phyloP scores from a whole-genome alignment of 495 filamentous ascomycete species.

The Penicillium argentinense region DNA sequence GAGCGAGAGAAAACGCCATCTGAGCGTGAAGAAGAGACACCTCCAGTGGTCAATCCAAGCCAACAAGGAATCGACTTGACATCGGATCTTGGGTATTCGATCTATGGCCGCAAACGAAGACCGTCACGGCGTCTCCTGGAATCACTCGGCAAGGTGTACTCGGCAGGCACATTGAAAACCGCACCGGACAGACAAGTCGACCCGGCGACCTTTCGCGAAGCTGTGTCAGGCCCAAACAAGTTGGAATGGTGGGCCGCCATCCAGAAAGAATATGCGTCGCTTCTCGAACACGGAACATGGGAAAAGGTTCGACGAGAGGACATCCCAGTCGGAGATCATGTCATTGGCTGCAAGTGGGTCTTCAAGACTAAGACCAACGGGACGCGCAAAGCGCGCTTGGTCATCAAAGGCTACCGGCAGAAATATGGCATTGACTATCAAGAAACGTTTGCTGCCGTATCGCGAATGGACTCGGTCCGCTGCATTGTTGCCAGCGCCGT shows the following conservation, averaged over 20 bases:
- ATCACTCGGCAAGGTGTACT: conserved; percentile 6
- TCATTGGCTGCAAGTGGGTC: conserved; percentile 6
- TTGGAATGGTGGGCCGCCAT: conserved; percentile 5
- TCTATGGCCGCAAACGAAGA: conserved; percentile 3
- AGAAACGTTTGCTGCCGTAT: conserved; percentile 5
- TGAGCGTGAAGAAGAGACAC: background rate
- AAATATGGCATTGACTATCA: conserved; percentile 6
- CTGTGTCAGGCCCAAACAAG: conserved; percentile 1
- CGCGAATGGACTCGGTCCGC: conserved; percentile 6
- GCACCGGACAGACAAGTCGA: conserved; percentile 3
- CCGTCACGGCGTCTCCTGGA: conserved; percentile 3
- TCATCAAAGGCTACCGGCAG: conserved; percentile 7
- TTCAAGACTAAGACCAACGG: conserved; percentile 5
- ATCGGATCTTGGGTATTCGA: conserved; percentile 5
- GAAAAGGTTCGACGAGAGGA: conserved; percentile 4
- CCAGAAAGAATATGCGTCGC: conserved; percentile 7
- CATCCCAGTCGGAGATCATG: conserved; percentile 4
- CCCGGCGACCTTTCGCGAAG: conserved; percentile 3
- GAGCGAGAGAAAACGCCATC: conserved; percentile 3
- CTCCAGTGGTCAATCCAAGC: background rate
- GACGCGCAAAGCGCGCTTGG: conserved; percentile 2
- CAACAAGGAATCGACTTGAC: conserved; percentile 2
- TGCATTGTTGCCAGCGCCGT: conserved; percentile 8
- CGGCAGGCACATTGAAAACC: conserved; percentile 1
- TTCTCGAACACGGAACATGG: conserved; percentile 4